These are phyloP conservation scores for Fistulina hepatica DNA, from an alignment of 1,284 basidiomycete species.

Conservation along the genomic window DNA sequence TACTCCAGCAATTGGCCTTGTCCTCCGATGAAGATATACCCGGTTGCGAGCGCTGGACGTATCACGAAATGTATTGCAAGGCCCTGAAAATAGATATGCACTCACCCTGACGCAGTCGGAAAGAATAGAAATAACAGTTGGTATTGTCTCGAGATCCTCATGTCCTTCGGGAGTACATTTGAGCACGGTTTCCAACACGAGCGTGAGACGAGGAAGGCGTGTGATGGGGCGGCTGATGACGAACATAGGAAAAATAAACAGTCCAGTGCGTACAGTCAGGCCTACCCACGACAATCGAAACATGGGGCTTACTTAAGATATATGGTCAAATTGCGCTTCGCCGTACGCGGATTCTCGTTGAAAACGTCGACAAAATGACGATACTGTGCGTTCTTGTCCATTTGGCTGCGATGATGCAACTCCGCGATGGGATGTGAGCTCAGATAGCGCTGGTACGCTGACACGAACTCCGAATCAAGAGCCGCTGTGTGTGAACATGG, in stretches of 20 bases:
- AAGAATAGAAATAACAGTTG: constrained; percentile 51
- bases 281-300: too few species aligned
- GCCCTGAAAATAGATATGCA: background rate
- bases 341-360: constrained; percentile 53
- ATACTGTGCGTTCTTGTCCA: constrained; percentile 54
- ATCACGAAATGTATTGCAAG: background rate
- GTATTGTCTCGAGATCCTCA: constrained; percentile 56
- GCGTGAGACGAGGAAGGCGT: constrained; percentile 63
- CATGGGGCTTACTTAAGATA: too few species aligned
- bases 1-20: constrained; percentile 73
- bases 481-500: constrained; percentile 30
- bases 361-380: constrained; percentile 53
- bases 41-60: constrained; percentile 50
- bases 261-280: too few species aligned
- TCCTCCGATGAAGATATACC: constrained; percentile 76
- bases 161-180: constrained; percentile 55
- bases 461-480: constrained; percentile 38
- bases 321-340: constrained; percentile 68
- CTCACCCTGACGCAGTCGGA: constrained; percentile 47
- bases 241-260: too few species aligned
- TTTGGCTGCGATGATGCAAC: constrained; percentile 63
- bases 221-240: constrained; percentile 80
- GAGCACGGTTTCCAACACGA: constrained; percentile 59
- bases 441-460: constrained; percentile 66
- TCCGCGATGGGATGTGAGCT: constrained; percentile 78